phyloP scores from a whole-genome alignment of 148 eudicot species.

The Chenopodium berlandieri region DNA sequence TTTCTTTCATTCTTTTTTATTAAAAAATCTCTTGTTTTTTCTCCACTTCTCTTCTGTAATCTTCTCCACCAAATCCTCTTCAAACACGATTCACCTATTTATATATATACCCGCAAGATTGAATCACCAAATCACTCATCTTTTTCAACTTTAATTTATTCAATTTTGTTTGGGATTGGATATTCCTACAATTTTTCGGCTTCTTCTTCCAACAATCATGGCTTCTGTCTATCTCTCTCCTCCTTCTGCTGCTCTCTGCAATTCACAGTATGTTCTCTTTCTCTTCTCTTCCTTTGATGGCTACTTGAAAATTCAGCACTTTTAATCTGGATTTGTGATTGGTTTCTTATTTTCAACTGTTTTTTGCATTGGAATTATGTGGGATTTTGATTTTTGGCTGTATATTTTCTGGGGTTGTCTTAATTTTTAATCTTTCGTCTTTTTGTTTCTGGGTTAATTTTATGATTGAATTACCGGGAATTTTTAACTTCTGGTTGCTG shows the following conservation, averaged over 20 bases:
- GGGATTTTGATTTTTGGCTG: background rate
- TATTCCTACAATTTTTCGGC: background rate
- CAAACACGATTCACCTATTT: background rate
- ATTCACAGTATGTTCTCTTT: slow-evolving; percentile 40
- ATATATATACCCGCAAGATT: background rate
- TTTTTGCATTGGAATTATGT: slow-evolving; percentile 1
- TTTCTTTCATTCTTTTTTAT: background rate
- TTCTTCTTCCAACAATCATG: slow-evolving; percentile 31
- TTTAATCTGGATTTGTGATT: background rate
- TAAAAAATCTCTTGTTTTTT: background rate
- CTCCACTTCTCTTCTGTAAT: background rate
- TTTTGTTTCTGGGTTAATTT: background rate
- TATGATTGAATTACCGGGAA: background rate
- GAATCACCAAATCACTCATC: background rate
- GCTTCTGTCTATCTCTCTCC: slow-evolving; percentile 55
- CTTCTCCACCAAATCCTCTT: background rate
- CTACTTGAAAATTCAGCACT: background rate
- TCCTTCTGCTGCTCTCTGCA: slow-evolving; percentile 44
- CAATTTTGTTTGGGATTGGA: background rate
- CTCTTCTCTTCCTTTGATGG: background rate
- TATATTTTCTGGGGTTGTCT: slow-evolving; percentile 14
- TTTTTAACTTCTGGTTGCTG: background rate
- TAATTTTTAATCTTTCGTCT: background rate
- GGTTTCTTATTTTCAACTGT: background rate
- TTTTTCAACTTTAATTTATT: background rate